Base-by-base conservation (phyloP, 176 grass and related monocot genomes). In the Aegilops tauschii region DNA sequence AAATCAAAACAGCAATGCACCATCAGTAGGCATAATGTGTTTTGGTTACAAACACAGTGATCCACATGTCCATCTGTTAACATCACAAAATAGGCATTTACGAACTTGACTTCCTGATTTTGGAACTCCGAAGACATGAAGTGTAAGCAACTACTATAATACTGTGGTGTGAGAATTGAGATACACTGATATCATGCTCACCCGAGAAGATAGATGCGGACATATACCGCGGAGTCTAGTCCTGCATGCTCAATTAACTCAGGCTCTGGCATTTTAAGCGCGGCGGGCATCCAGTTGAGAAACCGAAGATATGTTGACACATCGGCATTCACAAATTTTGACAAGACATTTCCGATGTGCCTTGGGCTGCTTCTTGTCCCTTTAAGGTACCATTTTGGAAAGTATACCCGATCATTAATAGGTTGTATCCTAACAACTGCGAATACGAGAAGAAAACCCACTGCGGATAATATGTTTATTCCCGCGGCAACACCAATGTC, bases 331-430 rank as follows among this genome's bases (percentile, higher is more conserved):
- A 98, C 89, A 69, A 98, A 95, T 63, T 95, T 98, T 9, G 77
- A 85, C 54, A 95, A 54, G 49, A 77, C 72, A 80, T 83, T 84
- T 83, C 87, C 81, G 35, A 92, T 39, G 62, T 89, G 73, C 61
- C 89, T 84, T 61, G 95, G 91, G 86, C 93, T 98, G 87, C 89
- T 95, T 82, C 93, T 93, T 82, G 87, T 93, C 50, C 93, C 93
- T 86, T 92, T 98, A 32, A 98, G 93, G 75, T 98, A 95, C 93
- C 95, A 98, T 87, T 98, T 98, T 61, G 95, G 95, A 84, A 98
- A 98, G 82, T 95, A 98, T 5, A 98, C 95, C 69, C 91, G 87
- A 61, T 98, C 95, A 65, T 98, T 98, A 20, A 95, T 85, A 71
- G 95, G 95, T 8, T 98, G 95, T 81, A 95, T 90, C 81, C 95